Percentiles rank a stretch among this genome's conserved stretches.
Conservation (phyloP, 2,329 filamentous ascomycete species). For the Apiospora koreana region DNA sequence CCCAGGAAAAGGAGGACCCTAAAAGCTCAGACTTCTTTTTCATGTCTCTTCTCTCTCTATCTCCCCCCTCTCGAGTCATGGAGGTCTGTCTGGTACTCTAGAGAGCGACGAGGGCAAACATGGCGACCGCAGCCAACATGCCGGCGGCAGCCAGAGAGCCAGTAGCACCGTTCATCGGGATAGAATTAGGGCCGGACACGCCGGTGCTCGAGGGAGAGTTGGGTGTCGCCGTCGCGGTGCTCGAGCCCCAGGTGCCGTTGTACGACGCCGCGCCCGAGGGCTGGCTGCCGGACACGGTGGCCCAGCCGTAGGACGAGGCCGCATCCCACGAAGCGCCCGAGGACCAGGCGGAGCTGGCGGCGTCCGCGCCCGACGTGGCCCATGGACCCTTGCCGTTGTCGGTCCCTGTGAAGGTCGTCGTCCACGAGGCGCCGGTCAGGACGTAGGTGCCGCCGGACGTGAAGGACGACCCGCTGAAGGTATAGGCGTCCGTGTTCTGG, state of each 20-base stretch:
- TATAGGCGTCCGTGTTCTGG: not conserved
- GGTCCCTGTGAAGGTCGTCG: not conserved
- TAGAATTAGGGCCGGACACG: not conserved
- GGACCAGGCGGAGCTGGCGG: not conserved
- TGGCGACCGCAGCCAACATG: not conserved
- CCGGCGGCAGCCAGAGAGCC: not conserved
- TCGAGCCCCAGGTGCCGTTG: not conserved
- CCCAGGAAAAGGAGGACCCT: too few species aligned
- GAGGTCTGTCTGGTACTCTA: not conserved
- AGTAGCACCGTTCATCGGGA: not conserved
- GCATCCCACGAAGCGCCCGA: not conserved
- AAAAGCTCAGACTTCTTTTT: too few species aligned
- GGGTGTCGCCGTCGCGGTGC: not conserved
- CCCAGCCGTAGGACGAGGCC: not conserved
- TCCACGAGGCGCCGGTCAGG: not conserved
- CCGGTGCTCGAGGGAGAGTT: not conserved
- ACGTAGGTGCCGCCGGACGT: constrained; percentile 6
- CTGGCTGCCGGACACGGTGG: constrained; percentile 1
- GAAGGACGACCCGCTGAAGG: not conserved
- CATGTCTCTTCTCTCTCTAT: not conserved
- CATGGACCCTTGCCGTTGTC: not conserved
- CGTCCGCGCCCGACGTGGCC: not conserved
- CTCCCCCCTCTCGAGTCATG: too few species aligned
- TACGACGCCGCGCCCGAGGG: not conserved
- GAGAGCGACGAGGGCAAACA: not conserved